A percentile compares a stretch with the other conserved stretches of the same genome.
Conservation (phyloP, 768 basidiomycete species). For the Tulasnella sp. region DNA sequence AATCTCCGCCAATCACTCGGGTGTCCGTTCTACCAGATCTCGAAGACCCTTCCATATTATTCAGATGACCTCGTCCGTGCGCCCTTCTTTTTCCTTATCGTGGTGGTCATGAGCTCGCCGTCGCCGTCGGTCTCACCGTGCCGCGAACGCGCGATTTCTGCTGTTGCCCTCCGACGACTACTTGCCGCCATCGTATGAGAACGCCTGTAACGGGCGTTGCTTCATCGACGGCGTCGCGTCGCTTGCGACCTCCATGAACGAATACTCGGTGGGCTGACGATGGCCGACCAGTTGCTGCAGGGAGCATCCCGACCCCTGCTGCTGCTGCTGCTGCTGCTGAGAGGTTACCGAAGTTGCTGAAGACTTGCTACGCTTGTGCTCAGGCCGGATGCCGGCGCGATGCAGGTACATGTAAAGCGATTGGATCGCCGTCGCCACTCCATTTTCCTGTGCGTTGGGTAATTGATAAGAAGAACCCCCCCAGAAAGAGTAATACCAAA, state of each 20-base stretch:
- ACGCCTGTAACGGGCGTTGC: neutral
- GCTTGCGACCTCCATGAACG: neutral
- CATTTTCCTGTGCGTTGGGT: constrained; percentile 47
- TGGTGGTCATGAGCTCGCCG: neutral
- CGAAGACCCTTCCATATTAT: neutral
- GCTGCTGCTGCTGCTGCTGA: neutral
- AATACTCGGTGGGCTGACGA: neutral
- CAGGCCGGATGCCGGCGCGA: constrained; percentile 34
- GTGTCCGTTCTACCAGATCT: neutral
- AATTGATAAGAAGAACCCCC: neutral
- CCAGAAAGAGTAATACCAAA: neutral
- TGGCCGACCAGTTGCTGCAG: neutral
- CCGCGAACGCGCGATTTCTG: neutral
- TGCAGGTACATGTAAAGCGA: constrained; percentile 53
- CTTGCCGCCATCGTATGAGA: neutral
- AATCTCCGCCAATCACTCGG: constrained; percentile 11
- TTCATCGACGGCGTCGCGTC: neutral
- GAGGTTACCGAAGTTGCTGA: neutral
- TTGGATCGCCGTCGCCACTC: constrained; percentile 54
- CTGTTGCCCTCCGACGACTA: neutral
- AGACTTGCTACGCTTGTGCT: constrained; percentile 16
- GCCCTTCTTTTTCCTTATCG: neutral
- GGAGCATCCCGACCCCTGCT: no score
- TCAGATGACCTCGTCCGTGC: neutral
- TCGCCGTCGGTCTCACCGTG: neutral